Evolutionary conservation across 148 eudicot genomes (phyloP).

Genomic region (Rhododendron griersonianum): DNA sequence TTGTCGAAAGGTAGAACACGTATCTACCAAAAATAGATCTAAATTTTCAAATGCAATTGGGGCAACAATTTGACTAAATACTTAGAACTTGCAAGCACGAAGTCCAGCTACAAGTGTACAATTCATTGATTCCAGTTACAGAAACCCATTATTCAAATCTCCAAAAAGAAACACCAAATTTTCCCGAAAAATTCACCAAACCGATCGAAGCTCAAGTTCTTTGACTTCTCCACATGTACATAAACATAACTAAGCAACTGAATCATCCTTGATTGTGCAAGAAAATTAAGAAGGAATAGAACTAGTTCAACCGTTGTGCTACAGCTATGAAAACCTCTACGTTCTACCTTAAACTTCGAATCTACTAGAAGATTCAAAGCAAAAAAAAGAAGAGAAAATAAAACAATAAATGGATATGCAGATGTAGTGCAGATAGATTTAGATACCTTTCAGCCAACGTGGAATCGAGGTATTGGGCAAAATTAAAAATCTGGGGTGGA

Average conservation of each 20-base stretch:
- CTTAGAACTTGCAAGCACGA: background rate
- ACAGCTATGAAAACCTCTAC: background rate
- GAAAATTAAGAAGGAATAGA: background rate
- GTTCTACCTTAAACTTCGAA: background rate
- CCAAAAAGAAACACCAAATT: background rate
- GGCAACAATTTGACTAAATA: background rate
- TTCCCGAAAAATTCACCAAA: background rate
- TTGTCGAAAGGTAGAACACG: background rate
- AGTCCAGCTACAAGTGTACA: background rate
- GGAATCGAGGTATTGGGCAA: background rate
- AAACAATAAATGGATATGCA: background rate
- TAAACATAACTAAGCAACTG: background rate
- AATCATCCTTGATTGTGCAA: background rate
- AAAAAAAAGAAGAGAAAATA: background rate
- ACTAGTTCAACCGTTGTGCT: background rate
- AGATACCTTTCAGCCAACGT: background rate
- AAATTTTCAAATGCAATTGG: background rate
- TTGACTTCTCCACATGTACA: background rate
- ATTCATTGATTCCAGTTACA: background rate
- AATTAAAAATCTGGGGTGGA: background rate
- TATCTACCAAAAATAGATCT: slow-evolving; percentile 12
- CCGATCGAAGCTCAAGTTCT: background rate
- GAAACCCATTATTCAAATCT: background rate
- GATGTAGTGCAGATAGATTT: background rate
- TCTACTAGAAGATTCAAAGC: slow-evolving; percentile 2